Base-by-base conservation (phyloP, 208 protist genomes). In the Acanthamoeba royreba region DNA sequence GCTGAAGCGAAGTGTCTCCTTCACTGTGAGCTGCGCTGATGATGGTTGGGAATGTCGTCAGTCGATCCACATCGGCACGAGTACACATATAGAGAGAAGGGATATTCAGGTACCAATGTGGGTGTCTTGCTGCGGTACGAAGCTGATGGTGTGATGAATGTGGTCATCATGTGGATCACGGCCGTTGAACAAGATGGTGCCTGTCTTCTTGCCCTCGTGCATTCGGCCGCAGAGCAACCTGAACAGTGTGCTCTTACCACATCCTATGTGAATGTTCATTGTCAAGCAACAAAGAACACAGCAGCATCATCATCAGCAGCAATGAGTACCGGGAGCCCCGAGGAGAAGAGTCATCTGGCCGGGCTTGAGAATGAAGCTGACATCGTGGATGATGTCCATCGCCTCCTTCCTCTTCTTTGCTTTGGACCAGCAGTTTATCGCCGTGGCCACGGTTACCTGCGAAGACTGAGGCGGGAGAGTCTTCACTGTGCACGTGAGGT, bases 61-160 rank as follows among this genome's bases (percentile, higher is more conserved):
- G n/a, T n/a, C n/a, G n/a, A n/a, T n/a, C n/a, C n/a, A n/a, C n/a
- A n/a, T n/a, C n/a, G n/a, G n/a, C n/a, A n/a, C n/a, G n/a, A n/a
- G n/a, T n/a, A n/a, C n/a, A n/a, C n/a, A n/a, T n/a, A n/a, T n/a
- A n/a, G n/a, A n/a, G n/a, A n/a, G n/a, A n/a, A n/a, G n/a, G n/a
- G n/a, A n/a, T n/a, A n/a, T n/a, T 0, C 15, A 85, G 74, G 33
- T 49, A 91, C 85, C 40, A 38, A 95, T 93, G n/a, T 96, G 95
- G 49, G 83, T 93, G 66, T 96, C 95, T 11, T 61, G 49, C 46
- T 96, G 95, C 11, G 72, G 28, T n/a, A 96, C 94, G 63, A 93
- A 96, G 11, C 87, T 49, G 55, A 52, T 53, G 13, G 86, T 4
- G 17, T 42, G 52, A 38, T 47, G 19, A 4, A 52, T 74, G 92